Percentiles rank a stretch among this genome's conserved stretches.
These are phyloP conservation scores for Populus tremula DNA, from an alignment of 345 rosid genomes.

Conservation along the genomic window DNA sequence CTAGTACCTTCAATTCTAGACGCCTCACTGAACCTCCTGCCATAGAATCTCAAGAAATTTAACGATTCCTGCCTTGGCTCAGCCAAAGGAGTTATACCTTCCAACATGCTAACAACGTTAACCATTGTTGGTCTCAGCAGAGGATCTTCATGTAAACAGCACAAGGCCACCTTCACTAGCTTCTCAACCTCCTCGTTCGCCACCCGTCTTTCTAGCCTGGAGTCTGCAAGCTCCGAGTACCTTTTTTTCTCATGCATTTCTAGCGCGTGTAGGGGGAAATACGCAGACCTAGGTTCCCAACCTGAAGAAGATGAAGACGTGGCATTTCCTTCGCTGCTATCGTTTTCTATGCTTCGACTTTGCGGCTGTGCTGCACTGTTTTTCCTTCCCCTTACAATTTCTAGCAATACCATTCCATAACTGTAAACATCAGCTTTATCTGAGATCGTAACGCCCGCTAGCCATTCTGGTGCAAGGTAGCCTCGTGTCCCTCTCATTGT, in stretches of 20 bases:
- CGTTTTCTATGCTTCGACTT: constrained; percentile 13
- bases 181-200: constrained; percentile 37
- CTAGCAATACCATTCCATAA: too few species aligned
- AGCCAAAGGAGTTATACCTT: constrained; percentile 28
- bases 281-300: constrained; percentile 22
- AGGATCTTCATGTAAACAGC: constrained; percentile 32
- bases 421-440: constrained; percentile 20
- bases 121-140: constrained; percentile 19
- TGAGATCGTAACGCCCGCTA: constrained; percentile 18
- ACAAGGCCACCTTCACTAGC: constrained; percentile 20
- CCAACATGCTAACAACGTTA: constrained; percentile 18
- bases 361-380: constrained; percentile 13
- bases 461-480: constrained; percentile 33
- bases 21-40: constrained; percentile 71
- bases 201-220: constrained; percentile 70
- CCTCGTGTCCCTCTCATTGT: constrained; percentile 32
- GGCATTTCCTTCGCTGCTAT: constrained; percentile 9
- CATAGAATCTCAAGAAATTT: constrained; percentile 77
- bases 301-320: constrained; percentile 18
- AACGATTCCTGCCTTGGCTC: constrained; percentile 68
- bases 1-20: constrained; percentile 48
- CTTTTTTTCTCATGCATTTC: constrained; percentile 35
- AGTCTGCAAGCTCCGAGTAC: constrained; percentile 74
- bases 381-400: too few species aligned
- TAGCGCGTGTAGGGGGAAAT: constrained; percentile 55